Evolutionary conservation across 139 green algal genomes (phyloP).

Genomic region (Chlamydomonas eustigma): DNA sequence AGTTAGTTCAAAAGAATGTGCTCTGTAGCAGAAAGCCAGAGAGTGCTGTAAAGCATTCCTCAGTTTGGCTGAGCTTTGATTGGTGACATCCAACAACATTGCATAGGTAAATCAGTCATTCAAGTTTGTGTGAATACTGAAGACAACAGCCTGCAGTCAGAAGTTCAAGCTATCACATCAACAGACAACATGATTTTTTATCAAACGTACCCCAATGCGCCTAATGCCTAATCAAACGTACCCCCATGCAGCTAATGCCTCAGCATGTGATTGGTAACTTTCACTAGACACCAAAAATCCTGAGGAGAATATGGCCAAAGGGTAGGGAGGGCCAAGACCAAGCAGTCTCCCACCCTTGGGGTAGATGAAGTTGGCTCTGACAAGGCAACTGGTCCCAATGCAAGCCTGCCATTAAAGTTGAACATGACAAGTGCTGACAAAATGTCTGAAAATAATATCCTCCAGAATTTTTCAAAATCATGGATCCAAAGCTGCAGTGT

Average conservation of each 20-base stretch:
- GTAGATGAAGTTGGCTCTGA: conserved; percentile 62
- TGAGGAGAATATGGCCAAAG: conserved; percentile 76
- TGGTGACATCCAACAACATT: not conserved
- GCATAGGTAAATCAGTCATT: not conserved
- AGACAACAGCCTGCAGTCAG: not conserved
- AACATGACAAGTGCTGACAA: not conserved
- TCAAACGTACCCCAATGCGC: not conserved
- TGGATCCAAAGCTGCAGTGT: too few species aligned
- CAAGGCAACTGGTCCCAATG: conserved; percentile 57
- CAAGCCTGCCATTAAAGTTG: conserved; percentile 27
- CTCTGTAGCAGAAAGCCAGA: too few species aligned
- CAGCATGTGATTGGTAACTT: conserved; percentile 63
- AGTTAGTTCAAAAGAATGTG: too few species aligned
- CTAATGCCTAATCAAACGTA: conserved; percentile 21
- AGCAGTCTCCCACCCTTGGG: conserved; percentile 50
- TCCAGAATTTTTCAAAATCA: not conserved
- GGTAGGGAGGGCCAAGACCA: conserved; percentile 63
- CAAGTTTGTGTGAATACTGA: not conserved
- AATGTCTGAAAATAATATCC: conserved; percentile 4
- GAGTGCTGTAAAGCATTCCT: too few species aligned
- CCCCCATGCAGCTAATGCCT: conserved; percentile 66
- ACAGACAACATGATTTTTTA: not conserved
- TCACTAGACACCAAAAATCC: conserved; percentile 77
- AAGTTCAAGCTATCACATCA: not conserved
- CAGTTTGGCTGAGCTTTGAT: too few species aligned